These are phyloP conservation scores for Pulveroboletus sp. DNA, from an alignment of 768 basidiomycete genomes.

Conservation along the genomic window DNA sequence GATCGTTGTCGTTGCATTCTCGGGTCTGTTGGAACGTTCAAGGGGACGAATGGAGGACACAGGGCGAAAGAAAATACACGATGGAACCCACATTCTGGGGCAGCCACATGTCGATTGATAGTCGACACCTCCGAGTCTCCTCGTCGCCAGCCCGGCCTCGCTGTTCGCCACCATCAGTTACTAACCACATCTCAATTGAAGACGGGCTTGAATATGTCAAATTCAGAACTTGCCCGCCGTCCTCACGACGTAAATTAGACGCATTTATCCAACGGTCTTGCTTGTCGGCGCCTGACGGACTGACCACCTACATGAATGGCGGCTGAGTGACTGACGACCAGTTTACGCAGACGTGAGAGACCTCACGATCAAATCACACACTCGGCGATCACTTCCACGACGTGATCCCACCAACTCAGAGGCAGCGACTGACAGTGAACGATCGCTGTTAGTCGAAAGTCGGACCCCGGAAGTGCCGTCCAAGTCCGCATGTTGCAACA, in stretches of 20 bases:
- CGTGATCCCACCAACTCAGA: not conserved
- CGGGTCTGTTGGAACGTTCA: conserved; percentile 23
- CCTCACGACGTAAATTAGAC: conserved; percentile 20
- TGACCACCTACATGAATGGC: not conserved
- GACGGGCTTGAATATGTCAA: conserved; percentile 9
- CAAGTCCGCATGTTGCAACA: too few species aligned
- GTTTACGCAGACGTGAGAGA: conserved; percentile 4
- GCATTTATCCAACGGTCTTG: conserved; percentile 7
- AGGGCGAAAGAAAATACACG: conserved; percentile 1
- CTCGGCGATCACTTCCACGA: conserved; percentile 3
- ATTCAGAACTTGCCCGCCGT: conserved; percentile 3
- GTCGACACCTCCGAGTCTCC: not conserved
- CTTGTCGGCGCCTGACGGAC: not conserved
- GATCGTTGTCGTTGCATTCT: not conserved
- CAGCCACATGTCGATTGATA: conserved; percentile 19
- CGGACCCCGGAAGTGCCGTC: too few species aligned
- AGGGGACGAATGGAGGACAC: conserved; percentile 12
- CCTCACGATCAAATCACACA: conserved; percentile 5
- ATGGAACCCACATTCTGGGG: conserved; percentile 19
- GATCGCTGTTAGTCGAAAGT: too few species aligned
- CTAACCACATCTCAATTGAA: conserved; percentile 1
- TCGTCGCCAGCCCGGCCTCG: not conserved
- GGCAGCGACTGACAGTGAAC: too few species aligned
- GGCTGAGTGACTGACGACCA: conserved; percentile 7
- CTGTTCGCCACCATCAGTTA: conserved; percentile 7